Base-by-base conservation (phyloP, 169 alveolate species). In the Ichthyophthirius multifiliis region DNA sequence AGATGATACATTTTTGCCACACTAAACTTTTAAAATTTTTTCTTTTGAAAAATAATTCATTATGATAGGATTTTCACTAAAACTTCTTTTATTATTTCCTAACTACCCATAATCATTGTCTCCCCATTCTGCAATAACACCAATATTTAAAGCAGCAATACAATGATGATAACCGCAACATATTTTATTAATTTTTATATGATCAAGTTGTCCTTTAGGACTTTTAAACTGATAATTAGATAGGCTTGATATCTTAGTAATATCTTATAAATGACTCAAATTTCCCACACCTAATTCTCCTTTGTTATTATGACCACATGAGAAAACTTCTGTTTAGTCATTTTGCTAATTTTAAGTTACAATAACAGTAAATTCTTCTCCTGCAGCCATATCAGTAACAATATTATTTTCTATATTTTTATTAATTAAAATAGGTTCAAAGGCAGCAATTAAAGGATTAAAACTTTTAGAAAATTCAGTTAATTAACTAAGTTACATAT, bases 111-210 rank as follows among this genome's bases (percentile, higher is more conserved):
- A 84, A 27, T 92, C 90, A 76, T 94, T 94, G 43, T 90, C 94
- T 23, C 97, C 97, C 97, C 97, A 94, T 9, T 76, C 35, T 77
- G 82, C 90, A 27, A 90, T 76, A 35, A 89, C 94, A 35, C 95
- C 95, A 37, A 83, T 84, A 44, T 80, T 83, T 27, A 92, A 76
- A 2, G 89, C 12, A 18, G 92, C 84, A 46, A 92, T 71, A 23
- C 92, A 75, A 75, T 94, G 97, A 31, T 92, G 88, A 43, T 82
- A 67, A 20, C 97, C 97, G 62, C 95, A 94, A 65, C 83, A 39
- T 12, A 94, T 74, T 48, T 93, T 81, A 32, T 76, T 80, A 20
- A 91, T 83, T 34, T 71, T 63, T 1, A 87, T 77, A 16, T 87
- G 88, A 31, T 74, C 47, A 34, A 47, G 37, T 65, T 75, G 23